These are phyloP conservation scores for Termitomyces sp. DNA, from an alignment of 768 basidiomycete species.

Conservation along the genomic window DNA sequence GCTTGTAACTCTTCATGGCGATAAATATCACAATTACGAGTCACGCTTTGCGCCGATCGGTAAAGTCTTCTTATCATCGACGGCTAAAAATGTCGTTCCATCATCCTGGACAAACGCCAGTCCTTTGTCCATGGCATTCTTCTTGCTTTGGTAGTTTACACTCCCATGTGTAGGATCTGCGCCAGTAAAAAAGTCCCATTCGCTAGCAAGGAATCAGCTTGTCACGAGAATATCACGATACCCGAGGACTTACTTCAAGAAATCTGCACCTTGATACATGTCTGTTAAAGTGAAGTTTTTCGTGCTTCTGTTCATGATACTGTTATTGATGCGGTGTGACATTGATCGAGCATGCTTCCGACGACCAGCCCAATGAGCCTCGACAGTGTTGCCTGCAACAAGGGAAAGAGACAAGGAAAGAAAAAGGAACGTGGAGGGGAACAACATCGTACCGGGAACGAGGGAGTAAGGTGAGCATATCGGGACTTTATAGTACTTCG, in stretches of 20 bases:
- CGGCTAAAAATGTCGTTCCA: constrained; percentile 57
- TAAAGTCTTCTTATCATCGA: constrained; percentile 55
- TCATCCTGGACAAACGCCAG: constrained; percentile 64
- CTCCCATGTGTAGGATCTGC: constrained; percentile 70
- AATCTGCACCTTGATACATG: constrained; percentile 47
- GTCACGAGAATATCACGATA: background rate
- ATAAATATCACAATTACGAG: constrained; percentile 36
- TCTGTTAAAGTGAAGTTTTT: constrained; percentile 30
- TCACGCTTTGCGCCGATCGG: constrained; percentile 54
- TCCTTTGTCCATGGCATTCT: constrained; percentile 46
- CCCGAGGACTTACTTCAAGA: constrained; percentile 50
- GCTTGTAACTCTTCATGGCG: background rate
- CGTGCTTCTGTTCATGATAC: constrained; percentile 10
- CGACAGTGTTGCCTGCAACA: constrained; percentile 32
- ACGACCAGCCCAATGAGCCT: constrained; percentile 18
- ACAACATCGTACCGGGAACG: constrained; percentile 9
- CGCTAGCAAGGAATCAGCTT: constrained; percentile 30
- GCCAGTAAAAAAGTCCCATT: constrained; percentile 65
- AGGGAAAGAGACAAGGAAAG: constrained; percentile 11
- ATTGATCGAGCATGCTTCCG: constrained; percentile 23
- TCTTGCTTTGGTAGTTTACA: constrained; percentile 56
- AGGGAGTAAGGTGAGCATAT: background rate
- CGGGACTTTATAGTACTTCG: constrained; percentile 11
- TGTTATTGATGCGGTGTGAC: background rate
- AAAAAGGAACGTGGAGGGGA: constrained; percentile 6